Base-by-base conservation (phyloP, 1,284 basidiomycete genomes). In the Tilletia setariae region DNA sequence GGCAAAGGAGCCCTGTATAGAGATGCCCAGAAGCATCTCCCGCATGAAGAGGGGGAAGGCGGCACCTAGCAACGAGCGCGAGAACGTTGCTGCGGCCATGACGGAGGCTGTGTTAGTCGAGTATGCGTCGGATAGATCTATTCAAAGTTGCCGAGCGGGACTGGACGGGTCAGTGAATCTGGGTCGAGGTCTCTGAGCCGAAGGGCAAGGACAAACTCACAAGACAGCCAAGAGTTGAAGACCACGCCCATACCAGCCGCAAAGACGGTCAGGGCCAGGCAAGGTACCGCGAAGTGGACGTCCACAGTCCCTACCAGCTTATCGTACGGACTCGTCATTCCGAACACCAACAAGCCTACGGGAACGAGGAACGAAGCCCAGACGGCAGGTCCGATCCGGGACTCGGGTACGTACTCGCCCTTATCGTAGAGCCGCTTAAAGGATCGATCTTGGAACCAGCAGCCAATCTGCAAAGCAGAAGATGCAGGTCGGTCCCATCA, bases 301-400 rank as follows among this genome's bases (percentile, higher is more conserved):
- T 70, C 28, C 9, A 42, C 7, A 35, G 66, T 67, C 0, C 64
- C 64, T 9, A 65, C 64, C 6, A 65, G 64, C 25, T 30, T 35
- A 30, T 65, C 64, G 47, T 65, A 65, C n/a, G 72, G 73, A 6
- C 65, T 65, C 8, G 73, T 74, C 71, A 71, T 70, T 16, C 69
- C 73, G 64, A 74, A 74, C 19, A 74, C 67, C 44, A 74, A 68
- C 15, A 74, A 46, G 13, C 73, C 73, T 23, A 74, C 46, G 0
- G 73, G 70, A 1, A 71, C 68, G 19, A 72, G 59, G n/a, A 74
- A 25, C 4, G 64, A 30, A 0, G 70, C 59, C 66, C 71, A 72
- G 11, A 59, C n/a, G 7, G 67, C 67, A 1, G 67, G 70, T 19
- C 64, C 59, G 35, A 74, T 51, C 35, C 70, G 68, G 2, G 70